Base-by-base conservation (phyloP, 140 eudicot species). In the Bidens hawaiensis region DNA sequence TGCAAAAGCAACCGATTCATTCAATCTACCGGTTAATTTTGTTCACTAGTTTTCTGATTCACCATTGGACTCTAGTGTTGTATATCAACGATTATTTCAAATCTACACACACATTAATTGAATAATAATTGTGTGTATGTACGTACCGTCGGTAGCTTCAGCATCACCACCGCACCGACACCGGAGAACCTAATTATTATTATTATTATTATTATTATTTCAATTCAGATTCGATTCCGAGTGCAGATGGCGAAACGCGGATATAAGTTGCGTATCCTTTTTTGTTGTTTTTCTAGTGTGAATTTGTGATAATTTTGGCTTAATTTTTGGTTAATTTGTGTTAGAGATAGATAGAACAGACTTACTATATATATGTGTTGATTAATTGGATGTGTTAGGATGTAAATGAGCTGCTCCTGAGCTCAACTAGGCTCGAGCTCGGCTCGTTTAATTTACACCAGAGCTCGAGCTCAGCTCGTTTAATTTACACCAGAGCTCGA, bases 201-300 rank as follows among this genome's bases (percentile, higher is more conserved):
- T n/a, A n/a, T n/a, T n/a, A n/a, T n/a, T n/a, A n/a, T n/a, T n/a
- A n/a, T n/a, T n/a, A n/a, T n/a, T n/a, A n/a, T 64, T 24, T 54
- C 43, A 27, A 23, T 57, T 65, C 16, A n/a, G 61, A 54, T 27
- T 54, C 8, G 3, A 52, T 0, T 53, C 8, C 52, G 21, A 16
- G 42, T 27, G 33, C 58, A 67, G 69, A 87, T 84, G 96, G 91
- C 82, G 21, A 84, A 76, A 67, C 90, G 96, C 23, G 98, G 89
- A 25, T 91, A 87, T 75, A 91, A 91, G 75, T 63, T 91, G 68
- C 98, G 98, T 91, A 91, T 91, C 96, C 95, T 67, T 75, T 73
- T 33, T 73, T 33, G 8, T 30, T n/a, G n/a, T n/a, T n/a, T n/a
- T 56, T 36, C 40, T 6, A 33, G 13, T 40, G 58, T 57, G 40